Conservation (phyloP, 345 rosid genomes). For the Arabidopsis arenosa region DNA sequence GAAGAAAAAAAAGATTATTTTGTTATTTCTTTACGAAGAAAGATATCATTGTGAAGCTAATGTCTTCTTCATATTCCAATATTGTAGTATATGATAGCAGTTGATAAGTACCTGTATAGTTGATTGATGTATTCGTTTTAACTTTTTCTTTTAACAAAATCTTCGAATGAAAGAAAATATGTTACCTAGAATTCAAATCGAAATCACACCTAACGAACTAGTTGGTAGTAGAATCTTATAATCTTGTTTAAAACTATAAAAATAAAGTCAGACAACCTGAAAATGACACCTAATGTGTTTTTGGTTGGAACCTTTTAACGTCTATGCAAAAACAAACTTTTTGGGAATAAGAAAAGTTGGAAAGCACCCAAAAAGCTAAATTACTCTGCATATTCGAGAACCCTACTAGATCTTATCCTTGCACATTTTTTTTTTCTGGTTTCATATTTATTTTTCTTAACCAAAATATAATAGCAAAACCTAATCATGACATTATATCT, state of each 20-base stretch:
- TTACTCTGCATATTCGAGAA: constrained; percentile 37
- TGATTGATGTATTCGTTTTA: not conserved
- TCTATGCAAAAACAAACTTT: not conserved
- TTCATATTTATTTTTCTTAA: not conserved
- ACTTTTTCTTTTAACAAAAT: not conserved
- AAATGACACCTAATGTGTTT: constrained; percentile 22
- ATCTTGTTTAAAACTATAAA: not conserved
- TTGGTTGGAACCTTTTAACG: constrained; percentile 22
- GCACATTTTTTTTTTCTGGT: not conserved
- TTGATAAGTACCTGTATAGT: not conserved
- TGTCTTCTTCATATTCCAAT: not conserved
- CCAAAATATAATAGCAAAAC: not conserved
- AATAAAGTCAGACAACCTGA: constrained; percentile 20
- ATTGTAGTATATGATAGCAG: not conserved
- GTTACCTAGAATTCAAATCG: not conserved
- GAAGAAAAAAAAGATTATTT: not conserved
- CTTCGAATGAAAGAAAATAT: not conserved
- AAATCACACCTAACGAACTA: constrained; percentile 1
- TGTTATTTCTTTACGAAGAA: not conserved
- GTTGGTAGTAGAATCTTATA: not conserved
- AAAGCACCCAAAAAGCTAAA: constrained; percentile 43
- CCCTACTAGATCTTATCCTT: constrained; percentile 38
- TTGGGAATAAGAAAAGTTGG: constrained; percentile 28
- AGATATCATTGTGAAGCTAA: not conserved
- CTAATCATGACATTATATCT: constrained; percentile 1